Evolutionary conservation across 2,329 filamentous ascomycete genomes (phyloP), one percentile per base, ranked within the genome.

Genomic region (Exutisphaerella laricina): DNA sequence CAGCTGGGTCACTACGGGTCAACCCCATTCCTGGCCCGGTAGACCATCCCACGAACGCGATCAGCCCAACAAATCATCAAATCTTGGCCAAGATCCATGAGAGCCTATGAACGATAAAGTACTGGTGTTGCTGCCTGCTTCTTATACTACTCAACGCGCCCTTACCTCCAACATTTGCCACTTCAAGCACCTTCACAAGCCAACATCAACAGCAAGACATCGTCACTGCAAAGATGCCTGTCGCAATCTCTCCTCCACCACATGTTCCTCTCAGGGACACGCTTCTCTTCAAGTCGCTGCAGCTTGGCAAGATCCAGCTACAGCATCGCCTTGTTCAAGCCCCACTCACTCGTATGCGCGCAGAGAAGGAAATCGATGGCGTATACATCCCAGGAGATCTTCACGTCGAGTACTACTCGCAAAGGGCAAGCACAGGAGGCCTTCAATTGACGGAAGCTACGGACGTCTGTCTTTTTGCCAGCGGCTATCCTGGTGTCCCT

Each of bases 371-470:
- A 21, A 36, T 38, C 5, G 56, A 58, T 37, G 66, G 75, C 38
- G 61, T 73, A 33, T 70, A 75, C 50, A 66, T 71, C 3, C 71
- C 72, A 9, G 41, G 47, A 6, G 51, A 16, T 56, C 67, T 48
- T 13, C 20, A 22, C 5, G 23, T 48, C 63, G 70, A 77, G 40
- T 74, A 78, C 61, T 79, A 78, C 57, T 58, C 61, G n/a, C 75
- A 80, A 54, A 68, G 77, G 23, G 72, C 68, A 30, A 68, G 44
- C 26, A 48, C 45, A 33, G 53, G 75, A 12, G 77, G 74, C 1
- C 59, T 81, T 18, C 46, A 49, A 17, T 70, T 82, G 48, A 71
- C 70, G 2, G 78, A 82, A 55, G 76, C 69, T 0, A 75, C 73
- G 4, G 67, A 69, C 61, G 75, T 66, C 58, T 71, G 55, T 56